A percentile compares a stretch with the other conserved stretches of the same genome.
Conservation (phyloP, 1,139 yeast genomes). For the Yamadazyma pseudoaaseri region DNA sequence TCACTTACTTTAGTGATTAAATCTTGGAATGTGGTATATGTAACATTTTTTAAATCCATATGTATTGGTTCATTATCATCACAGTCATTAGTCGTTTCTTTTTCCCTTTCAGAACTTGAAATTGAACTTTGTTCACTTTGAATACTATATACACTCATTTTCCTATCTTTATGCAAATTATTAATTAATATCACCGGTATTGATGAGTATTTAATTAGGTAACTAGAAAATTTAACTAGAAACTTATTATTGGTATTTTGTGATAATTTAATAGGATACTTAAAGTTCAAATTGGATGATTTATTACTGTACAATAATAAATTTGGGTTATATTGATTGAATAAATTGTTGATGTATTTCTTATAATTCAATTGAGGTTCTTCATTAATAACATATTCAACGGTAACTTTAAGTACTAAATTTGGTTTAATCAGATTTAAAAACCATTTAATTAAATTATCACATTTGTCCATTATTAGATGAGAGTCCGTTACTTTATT, state of each 20-base stretch:
- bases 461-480: conserved; percentile 37
- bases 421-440: conserved; percentile 25
- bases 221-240: conserved; percentile 39
- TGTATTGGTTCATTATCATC: conserved; percentile 1
- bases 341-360: conserved; percentile 36
- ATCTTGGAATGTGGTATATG: conserved; percentile 16
- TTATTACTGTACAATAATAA: conserved; percentile 40
- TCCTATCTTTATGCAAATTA: conserved; percentile 5
- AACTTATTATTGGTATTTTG: conserved; percentile 19
- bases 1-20: conserved; percentile 30
- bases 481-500: conserved; percentile 20
- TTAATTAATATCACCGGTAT: conserved; percentile 41
- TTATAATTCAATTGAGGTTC: conserved; percentile 25
- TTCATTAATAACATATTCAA: conserved; percentile 48
- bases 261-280: conserved; percentile 36
- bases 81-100: background rate
- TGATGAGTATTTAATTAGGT: conserved; percentile 39
- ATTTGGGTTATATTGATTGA: conserved; percentile 42
- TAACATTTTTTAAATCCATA: conserved; percentile 1
- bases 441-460: conserved; percentile 39
- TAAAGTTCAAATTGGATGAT: conserved; percentile 42
- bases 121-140: conserved; percentile 3
- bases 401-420: conserved; percentile 47
- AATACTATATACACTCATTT: conserved; percentile 4
- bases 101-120: conserved; percentile 2